Base-by-base conservation (phyloP, 108 stramenopile genomes). In the Ochromonas danica region DNA sequence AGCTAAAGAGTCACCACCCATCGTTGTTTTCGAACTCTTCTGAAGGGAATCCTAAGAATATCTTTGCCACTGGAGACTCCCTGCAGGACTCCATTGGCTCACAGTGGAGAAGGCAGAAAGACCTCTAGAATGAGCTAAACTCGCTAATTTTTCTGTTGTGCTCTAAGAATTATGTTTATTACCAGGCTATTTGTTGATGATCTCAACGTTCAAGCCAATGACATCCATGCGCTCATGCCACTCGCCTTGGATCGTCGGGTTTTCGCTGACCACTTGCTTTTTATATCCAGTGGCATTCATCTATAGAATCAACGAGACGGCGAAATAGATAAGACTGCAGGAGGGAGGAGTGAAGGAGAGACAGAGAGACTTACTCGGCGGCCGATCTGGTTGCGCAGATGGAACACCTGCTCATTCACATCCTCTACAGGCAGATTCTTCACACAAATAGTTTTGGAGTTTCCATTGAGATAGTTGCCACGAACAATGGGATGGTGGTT, bases 331-430 rank as follows among this genome's bases (percentile, higher is more conserved):
- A n/a, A n/a, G n/a, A n/a, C n/a, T n/a, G n/a, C n/a, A n/a, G n/a
- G n/a, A n/a, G n/a, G n/a, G n/a, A n/a, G n/a, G n/a, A n/a, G n/a
- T n/a, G n/a, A n/a, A n/a, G n/a, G n/a, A n/a, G n/a, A n/a, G n/a
- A n/a, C n/a, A n/a, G n/a, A n/a, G n/a, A n/a, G n/a, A n/a, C n/a
- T 31, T 67, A 75, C 72, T 33, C 38, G 6, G 3, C 72, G 14
- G 45, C 72, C 72, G 3, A 75, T 41, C 38, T 75, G 72, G 38
- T 75, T 75, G 6, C 72, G 43, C 3, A 75, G 72, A 36, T 75
- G 45, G n/a, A 41, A 33, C 22, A 75, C 28, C 6, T 75, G 31
- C 17, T 45, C 27, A 27, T 45, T 3, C 3, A 75, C 31, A 10
- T 41, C 51, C 10, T 75, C 72, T 10, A 14, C 51, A 41, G 36